Evolutionary conservation across 768 basidiomycete genomes (phyloP), one percentile per base, ranked within the genome.

Genomic region (Suillus fuscotomentosus): DNA sequence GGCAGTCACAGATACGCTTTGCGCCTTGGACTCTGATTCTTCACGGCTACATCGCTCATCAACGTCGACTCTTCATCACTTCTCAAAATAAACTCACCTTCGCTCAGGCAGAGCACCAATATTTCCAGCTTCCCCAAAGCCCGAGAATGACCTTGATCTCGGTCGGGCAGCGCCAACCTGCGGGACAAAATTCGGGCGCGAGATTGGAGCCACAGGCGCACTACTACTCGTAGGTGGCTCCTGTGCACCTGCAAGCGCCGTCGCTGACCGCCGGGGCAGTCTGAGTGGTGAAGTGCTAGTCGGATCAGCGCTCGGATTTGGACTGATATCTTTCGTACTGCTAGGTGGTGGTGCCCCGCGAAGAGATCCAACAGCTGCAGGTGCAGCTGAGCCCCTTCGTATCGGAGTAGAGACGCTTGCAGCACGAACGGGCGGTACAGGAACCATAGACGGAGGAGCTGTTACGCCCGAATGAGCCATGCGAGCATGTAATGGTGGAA

Each of bases 81-180:
- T 17, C 22, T 31, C n/a, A 1, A 36, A 43, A 10, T 36, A 48
- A 9, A 65, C 71, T 34, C 9, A 76, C 76, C 71, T 72, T 53
- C 17, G 66, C 24, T 67, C 63, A 20, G 36, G 65, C 14, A 54
- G 57, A 31, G 10, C 1, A 9, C 60, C 42, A 5, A 14, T n/a
- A 57, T 60, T 54, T 1, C 61, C 61, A 5, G 73, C 68, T 5
- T 81, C 78, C 60, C 86, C 83, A 74, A 92, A 88, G 3, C 85
- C 88, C 10, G 91, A 92, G 71, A 94, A 94, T 24, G 90, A 92
- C 59, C 91, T 74, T 5, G 92, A 92, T 6, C 84, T 76, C 15
- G 83, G 84, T 7, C 92, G 77, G 10, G 78, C 69, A 3, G 79
- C 79, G 8, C 81, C 79, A 10, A 78, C 79, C 62, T 82, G 82